phyloP scores from a whole-genome alignment of 139 green algal species.

The Chlorella sp. region DNA sequence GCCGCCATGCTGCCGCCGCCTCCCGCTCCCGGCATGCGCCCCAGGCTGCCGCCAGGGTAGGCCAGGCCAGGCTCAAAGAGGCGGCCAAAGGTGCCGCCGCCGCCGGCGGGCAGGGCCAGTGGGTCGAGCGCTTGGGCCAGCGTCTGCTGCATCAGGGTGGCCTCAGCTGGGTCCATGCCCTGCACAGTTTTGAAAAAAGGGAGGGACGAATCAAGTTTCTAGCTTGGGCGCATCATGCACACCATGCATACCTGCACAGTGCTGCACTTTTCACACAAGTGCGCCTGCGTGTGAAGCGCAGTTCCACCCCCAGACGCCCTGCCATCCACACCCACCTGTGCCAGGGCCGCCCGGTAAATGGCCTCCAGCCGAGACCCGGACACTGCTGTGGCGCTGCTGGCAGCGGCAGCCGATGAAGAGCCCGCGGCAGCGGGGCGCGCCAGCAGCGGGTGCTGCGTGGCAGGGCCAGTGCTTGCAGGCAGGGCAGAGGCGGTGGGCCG shows the following conservation, averaged over 20 bases:
- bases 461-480: background rate
- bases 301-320: too few species aligned
- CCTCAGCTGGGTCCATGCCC: conserved; percentile 16
- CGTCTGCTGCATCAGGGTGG: conserved; percentile 16
- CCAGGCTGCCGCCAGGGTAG: background rate
- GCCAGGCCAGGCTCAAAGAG: background rate
- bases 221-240: too few species aligned
- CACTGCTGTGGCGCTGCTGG: too few species aligned
- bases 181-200: background rate
- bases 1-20: background rate
- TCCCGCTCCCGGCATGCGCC: conserved; percentile 1
- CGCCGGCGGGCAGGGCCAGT: too few species aligned
- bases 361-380: background rate
- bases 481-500: background rate
- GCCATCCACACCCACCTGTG: background rate
- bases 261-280: too few species aligned
- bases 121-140: background rate
- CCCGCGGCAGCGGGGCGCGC: background rate
- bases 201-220: background rate
- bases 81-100: background rate
- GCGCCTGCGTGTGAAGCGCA: too few species aligned
- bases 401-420: too few species aligned
- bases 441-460: conserved; percentile 41
- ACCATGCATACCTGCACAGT: too few species aligned
- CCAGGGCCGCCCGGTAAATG: conserved; percentile 20